phyloP scores from a whole-genome alignment of 352 stramenopile genomes.

The Thalassiosira ordinaria region DNA sequence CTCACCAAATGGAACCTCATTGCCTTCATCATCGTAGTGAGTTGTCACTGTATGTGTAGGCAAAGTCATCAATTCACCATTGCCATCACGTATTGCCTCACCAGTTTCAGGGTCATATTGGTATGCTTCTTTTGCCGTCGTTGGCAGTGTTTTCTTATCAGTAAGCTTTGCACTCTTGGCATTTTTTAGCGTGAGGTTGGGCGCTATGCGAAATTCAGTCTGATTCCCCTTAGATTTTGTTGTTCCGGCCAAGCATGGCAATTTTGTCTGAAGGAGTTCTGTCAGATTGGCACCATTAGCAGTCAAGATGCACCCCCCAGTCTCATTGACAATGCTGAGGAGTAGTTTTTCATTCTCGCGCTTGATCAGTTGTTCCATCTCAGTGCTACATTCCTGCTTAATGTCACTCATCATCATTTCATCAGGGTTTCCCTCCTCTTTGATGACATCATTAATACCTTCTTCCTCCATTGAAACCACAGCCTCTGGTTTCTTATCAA shows the following conservation, averaged over 20 bases:
- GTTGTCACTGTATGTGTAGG: constrained; percentile 35
- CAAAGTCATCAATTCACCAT: constrained; percentile 52
- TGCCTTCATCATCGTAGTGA: constrained; percentile 56
- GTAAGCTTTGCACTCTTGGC: constrained; percentile 55
- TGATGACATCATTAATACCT: constrained; percentile 45
- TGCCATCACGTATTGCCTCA: constrained; percentile 37
- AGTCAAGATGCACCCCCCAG: constrained; percentile 66
- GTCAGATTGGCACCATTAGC: constrained; percentile 46
- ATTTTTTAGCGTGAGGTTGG: constrained; percentile 51
- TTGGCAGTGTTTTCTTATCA: constrained; percentile 44
- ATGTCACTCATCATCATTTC: constrained; percentile 21
- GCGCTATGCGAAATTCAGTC: constrained; percentile 67
- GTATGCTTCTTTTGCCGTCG: constrained; percentile 59
- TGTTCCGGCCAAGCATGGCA: constrained; percentile 24
- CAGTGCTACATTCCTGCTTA: constrained; percentile 28
- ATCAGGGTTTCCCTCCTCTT: constrained; percentile 18
- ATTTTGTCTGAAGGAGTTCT: constrained; percentile 47
- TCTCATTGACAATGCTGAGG: constrained; percentile 64
- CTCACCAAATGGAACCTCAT: constrained; percentile 43
- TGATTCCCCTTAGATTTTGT: constrained; percentile 47
- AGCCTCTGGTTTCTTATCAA: constrained; percentile 3
- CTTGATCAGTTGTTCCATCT: constrained; percentile 29
- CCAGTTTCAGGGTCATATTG: constrained; percentile 49
- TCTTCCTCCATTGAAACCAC: constrained; percentile 9
- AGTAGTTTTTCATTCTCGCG: constrained; percentile 72